phyloP scores from a whole-genome alignment of 2,329 filamentous ascomycete genomes.

The Monosporascus sp. region DNA sequence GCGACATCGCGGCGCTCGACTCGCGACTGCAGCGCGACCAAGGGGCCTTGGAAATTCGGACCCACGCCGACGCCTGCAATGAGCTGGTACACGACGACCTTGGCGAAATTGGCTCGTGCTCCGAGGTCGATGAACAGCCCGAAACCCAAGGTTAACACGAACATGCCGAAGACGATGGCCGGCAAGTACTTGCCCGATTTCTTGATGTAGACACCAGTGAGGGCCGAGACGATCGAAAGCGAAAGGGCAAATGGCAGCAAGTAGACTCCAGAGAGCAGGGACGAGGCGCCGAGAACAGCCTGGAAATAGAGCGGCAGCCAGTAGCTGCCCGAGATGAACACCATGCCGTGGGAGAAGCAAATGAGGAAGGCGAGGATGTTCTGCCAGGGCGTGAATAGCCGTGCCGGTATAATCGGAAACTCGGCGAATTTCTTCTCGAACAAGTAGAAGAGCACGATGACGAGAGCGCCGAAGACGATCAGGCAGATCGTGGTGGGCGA shows the following conservation, averaged over 20 bases:
- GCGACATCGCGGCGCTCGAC: conserved; percentile 60
- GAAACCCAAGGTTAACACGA: conserved; percentile 58
- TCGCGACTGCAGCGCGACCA: conserved; percentile 63
- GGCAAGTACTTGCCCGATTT: conserved; percentile 62
- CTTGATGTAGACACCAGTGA: conserved; percentile 51
- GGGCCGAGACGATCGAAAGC: conserved; percentile 57
- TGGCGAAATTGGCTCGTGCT: conserved; percentile 47
- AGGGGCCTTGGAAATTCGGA: conserved; percentile 63
- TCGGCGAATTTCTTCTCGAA: conserved; percentile 69
- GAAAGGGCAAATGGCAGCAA: conserved; percentile 65
- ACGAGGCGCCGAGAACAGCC: conserved; percentile 55
- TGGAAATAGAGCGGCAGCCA: conserved; percentile 81
- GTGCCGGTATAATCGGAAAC: conserved; percentile 73
- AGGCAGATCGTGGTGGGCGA: conserved; percentile 73
- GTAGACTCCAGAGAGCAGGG: conserved; percentile 64
- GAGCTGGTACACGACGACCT: conserved; percentile 57
- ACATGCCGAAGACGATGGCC: conserved; percentile 54
- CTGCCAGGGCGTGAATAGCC: conserved; percentile 61
- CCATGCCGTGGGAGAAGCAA: conserved; percentile 68
- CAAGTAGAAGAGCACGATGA: conserved; percentile 61
- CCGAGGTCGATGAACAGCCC: conserved; percentile 61
- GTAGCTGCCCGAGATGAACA: conserved; percentile 74
- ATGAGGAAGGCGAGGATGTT: conserved; percentile 62
- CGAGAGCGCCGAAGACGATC: conserved; percentile 65
- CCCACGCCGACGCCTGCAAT: conserved; percentile 60